Percentiles rank a stretch among this genome's conserved stretches.
Conservation (phyloP, 2,329 filamentous ascomycete genomes). For the Verticillium dahliae region DNA sequence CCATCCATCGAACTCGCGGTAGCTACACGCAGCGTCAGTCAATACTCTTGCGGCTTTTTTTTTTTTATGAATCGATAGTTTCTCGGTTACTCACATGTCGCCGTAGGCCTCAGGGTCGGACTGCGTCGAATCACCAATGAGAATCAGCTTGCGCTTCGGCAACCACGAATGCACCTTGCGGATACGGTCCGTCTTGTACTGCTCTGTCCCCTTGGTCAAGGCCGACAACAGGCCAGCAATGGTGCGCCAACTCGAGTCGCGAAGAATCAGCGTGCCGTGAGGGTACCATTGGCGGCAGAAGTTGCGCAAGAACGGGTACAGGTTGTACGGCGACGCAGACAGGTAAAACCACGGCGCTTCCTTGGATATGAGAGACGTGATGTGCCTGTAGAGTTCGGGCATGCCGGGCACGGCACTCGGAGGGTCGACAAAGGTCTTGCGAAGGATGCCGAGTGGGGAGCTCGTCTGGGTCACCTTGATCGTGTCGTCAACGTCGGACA, state of each 20-base stretch:
- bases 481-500: slow-evolving; percentile 91
- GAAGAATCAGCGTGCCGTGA: slow-evolving; percentile 72
- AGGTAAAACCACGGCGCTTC: slow-evolving; percentile 85
- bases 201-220: slow-evolving; percentile 72
- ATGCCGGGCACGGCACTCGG: slow-evolving; percentile 70
- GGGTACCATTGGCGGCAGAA: slow-evolving; percentile 71
- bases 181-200: slow-evolving; percentile 81
- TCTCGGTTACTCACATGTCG: slow-evolving; percentile 51
- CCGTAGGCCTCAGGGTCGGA: slow-evolving; percentile 87
- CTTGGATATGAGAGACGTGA: slow-evolving; percentile 46
- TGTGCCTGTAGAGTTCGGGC: slow-evolving; percentile 71
- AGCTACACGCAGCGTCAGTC: slow-evolving; percentile 27
- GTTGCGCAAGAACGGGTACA: slow-evolving; percentile 76
- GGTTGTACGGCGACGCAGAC: slow-evolving; percentile 87
- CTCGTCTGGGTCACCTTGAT: slow-evolving; percentile 87
- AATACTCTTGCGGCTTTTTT: neutral
- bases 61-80: neutral
- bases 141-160: slow-evolving; percentile 71
- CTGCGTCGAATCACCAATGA: slow-evolving; percentile 87
- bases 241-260: slow-evolving; percentile 82
- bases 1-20: slow-evolving; percentile 64
- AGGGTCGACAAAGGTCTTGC: slow-evolving; percentile 74
- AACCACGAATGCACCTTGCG: slow-evolving; percentile 73
- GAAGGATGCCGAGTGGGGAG: slow-evolving; percentile 72
- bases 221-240: slow-evolving; percentile 72